A percentile compares a stretch with the other conserved stretches of the same genome.
Conservation (phyloP, 495 filamentous ascomycete genomes). For the Friedmanniomyces endolithicus region DNA sequence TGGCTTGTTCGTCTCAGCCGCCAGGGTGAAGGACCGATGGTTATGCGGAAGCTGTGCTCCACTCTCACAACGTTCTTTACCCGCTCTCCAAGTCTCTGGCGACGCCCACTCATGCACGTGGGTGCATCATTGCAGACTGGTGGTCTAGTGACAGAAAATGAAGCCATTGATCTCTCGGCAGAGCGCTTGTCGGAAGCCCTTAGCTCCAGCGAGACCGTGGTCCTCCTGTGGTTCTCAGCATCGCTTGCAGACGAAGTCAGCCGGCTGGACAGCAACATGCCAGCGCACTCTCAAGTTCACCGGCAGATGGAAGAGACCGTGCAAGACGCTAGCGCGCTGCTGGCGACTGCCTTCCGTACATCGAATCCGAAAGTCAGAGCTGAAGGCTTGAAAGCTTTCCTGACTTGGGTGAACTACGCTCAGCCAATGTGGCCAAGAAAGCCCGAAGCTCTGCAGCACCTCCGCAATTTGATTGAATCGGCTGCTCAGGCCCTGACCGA, state of each 20-base stretch:
- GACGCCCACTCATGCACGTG: conserved; percentile 54
- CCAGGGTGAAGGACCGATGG: conserved; percentile 48
- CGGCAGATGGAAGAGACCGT: conserved; percentile 15
- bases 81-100: conserved; percentile 57
- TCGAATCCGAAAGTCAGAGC: neutral
- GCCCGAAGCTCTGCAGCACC: conserved; percentile 40
- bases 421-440: conserved; percentile 45
- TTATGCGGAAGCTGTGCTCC: conserved; percentile 71
- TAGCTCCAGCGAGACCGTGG: conserved; percentile 41
- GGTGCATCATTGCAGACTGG: conserved; percentile 47
- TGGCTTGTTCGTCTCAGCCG: conserved; percentile 37
- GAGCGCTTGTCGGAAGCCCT: conserved; percentile 39
- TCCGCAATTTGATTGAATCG: conserved; percentile 43
- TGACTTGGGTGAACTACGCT: conserved; percentile 59
- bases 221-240: conserved; percentile 59
- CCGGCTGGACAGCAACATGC: conserved; percentile 44
- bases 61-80: conserved; percentile 71
- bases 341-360: neutral
- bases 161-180: neutral
- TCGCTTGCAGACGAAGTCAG: conserved; percentile 65
- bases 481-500: conserved; percentile 45
- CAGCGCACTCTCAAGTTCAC: conserved; percentile 2
- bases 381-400: conserved; percentile 6
- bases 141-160: conserved; percentile 31
- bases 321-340: conserved; percentile 2